These are phyloP conservation scores for Reticulascus tulasneorum DNA, from an alignment of 2,329 filamentous ascomycete genomes.

Conservation along the genomic window DNA sequence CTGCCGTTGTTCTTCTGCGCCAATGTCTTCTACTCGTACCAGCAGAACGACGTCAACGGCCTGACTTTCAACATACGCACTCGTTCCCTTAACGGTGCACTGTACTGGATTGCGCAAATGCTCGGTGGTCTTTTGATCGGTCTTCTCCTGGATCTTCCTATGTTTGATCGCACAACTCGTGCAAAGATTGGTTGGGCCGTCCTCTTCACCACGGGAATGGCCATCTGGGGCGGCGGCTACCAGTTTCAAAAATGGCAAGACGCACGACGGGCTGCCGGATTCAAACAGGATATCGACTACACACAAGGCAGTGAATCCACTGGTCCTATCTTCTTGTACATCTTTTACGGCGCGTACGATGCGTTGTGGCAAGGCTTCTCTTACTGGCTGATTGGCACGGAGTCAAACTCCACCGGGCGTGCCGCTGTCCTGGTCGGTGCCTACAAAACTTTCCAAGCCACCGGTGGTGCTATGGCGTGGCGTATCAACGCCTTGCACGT, in stretches of 20 bases:
- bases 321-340: slow-evolving; percentile 65
- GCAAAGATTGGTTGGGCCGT: slow-evolving; percentile 42
- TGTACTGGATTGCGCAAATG: slow-evolving; percentile 57
- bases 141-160: slow-evolving; percentile 37
- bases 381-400: slow-evolving; percentile 55
- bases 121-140: slow-evolving; percentile 47
- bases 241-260: slow-evolving; percentile 59
- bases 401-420: slow-evolving; percentile 34
- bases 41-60: slow-evolving; percentile 53
- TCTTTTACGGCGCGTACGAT: slow-evolving; percentile 68
- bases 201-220: slow-evolving; percentile 46
- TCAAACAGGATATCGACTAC: slow-evolving; percentile 44
- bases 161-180: slow-evolving; percentile 38
- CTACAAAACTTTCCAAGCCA: slow-evolving; percentile 41
- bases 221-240: slow-evolving; percentile 59
- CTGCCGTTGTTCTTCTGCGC: slow-evolving; percentile 52
- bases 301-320: slow-evolving; percentile 44
- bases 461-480: slow-evolving; percentile 43
- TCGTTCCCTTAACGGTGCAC: slow-evolving; percentile 49
- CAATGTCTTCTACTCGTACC: slow-evolving; percentile 55
- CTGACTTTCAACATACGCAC: slow-evolving; percentile 51
- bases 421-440: slow-evolving; percentile 41
- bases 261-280: slow-evolving; percentile 29
- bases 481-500: slow-evolving; percentile 33
- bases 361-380: slow-evolving; percentile 61